Conservation (phyloP, 805 yeast species). For the Zygosaccharomyces lentus region DNA sequence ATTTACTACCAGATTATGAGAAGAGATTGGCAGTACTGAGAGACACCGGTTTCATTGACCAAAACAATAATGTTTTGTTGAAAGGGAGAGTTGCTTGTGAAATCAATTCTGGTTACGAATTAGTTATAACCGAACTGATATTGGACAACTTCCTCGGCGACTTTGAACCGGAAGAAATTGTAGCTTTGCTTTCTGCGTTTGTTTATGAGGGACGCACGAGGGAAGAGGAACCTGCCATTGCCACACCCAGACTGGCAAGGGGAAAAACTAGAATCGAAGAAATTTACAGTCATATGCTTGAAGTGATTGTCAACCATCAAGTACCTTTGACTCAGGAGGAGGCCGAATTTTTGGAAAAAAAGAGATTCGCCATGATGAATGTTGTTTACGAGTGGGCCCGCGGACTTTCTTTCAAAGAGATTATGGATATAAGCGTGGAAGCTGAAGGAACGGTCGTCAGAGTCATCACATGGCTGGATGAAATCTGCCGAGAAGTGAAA, state of each 20-base stretch:
- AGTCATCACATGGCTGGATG: slow-evolving; percentile 90
- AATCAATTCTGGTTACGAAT: slow-evolving; percentile 85
- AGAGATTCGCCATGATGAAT: slow-evolving; percentile 85
- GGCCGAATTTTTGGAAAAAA: slow-evolving; percentile 72
- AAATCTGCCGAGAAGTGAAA: slow-evolving; percentile 89
- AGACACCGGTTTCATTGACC: slow-evolving; percentile 77
- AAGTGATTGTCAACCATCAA: slow-evolving; percentile 60
- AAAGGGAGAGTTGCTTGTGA: slow-evolving; percentile 96
- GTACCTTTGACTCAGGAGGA: slow-evolving; percentile 80
- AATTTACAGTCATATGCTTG: slow-evolving; percentile 59
- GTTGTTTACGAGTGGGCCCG: slow-evolving; percentile 98
- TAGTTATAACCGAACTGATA: slow-evolving; percentile 81
- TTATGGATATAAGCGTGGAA: slow-evolving; percentile 82
- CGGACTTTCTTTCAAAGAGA: slow-evolving; percentile 86
- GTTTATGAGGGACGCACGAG: slow-evolving; percentile 79
- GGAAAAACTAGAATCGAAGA: slow-evolving; percentile 65
- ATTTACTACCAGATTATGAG: slow-evolving; percentile 87
- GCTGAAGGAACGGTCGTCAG: slow-evolving; percentile 97
- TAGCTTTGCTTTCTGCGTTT: slow-evolving; percentile 87
- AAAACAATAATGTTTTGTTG: slow-evolving; percentile 58
- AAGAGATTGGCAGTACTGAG: slow-evolving; percentile 77
- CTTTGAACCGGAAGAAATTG: slow-evolving; percentile 93
- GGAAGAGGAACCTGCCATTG: slow-evolving; percentile 54
- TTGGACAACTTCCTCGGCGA: slow-evolving; percentile 89
- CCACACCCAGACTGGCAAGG: slow-evolving; percentile 74